phyloP scores from a whole-genome alignment of 2,329 filamentous ascomycete genomes.

The Cladophialophora chaetospira region DNA sequence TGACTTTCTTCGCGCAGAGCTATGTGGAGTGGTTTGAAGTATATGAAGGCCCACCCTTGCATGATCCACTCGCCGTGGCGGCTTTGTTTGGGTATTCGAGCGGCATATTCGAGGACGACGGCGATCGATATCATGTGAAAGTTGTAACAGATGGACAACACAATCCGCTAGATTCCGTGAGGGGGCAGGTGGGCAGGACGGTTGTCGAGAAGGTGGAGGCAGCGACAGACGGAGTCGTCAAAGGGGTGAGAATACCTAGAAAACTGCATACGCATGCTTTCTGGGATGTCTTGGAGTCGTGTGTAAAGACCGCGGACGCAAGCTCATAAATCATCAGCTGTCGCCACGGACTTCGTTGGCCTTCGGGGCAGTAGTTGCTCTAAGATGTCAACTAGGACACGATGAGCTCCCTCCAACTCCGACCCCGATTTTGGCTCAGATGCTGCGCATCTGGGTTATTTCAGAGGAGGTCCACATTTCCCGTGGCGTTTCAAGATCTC shows the following conservation, averaged over 20 bases:
- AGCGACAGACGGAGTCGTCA: slow-evolving; percentile 23
- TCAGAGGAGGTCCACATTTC: no score
- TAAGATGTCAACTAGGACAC: no score
- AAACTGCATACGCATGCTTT: slow-evolving; percentile 72
- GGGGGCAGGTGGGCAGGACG: slow-evolving; percentile 16
- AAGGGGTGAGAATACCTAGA: slow-evolving; percentile 76
- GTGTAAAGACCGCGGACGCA: slow-evolving; percentile 66
- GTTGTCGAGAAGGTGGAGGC: slow-evolving; percentile 40
- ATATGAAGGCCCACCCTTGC: slow-evolving; percentile 76
- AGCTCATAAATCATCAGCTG: no score
- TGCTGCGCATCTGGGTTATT: no score
- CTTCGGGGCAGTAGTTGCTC: no score
- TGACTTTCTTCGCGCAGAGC: slow-evolving; percentile 85
- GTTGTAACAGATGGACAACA: slow-evolving; percentile 27
- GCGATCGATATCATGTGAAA: slow-evolving; percentile 52
- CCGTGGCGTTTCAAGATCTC: slow-evolving; percentile 97
- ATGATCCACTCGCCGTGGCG: slow-evolving; percentile 88
- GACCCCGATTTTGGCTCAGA: no score
- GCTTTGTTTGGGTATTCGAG: slow-evolving; percentile 68
- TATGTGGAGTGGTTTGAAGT: slow-evolving; percentile 82
- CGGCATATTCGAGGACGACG: slow-evolving; percentile 53
- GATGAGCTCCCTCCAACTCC: no score
- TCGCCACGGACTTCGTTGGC: no score
- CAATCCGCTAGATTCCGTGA: slow-evolving; percentile 13
- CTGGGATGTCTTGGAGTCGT: slow-evolving; percentile 75